Base-by-base conservation (phyloP, 2,329 filamentous ascomycete genomes). In the Diplodia corticola region DNA sequence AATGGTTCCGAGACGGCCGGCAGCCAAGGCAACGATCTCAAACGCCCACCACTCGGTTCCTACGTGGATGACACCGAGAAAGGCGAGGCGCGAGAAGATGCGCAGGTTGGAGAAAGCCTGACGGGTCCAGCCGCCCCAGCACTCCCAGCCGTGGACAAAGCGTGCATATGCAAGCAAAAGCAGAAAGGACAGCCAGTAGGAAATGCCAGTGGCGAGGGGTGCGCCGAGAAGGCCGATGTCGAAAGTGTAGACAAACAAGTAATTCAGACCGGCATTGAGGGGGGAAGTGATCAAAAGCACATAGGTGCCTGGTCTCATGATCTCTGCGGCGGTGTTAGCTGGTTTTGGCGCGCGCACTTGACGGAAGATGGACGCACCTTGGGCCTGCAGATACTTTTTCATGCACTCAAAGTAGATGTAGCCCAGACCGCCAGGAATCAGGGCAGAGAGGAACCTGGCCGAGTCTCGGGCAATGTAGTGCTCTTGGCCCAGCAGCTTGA, bases 31-130 rank as follows among this genome's bases (percentile, higher is more conserved):
- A 1, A 96, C 91, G 70, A 96, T 94, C 78, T 96, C 92, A 71
- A 96, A 96, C 0, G 92, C 93, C 92, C 92, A 96, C 92, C 92
- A 96, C 78, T 96, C 93, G 0, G 92, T 95, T 3, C 91, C 93
- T 5, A 96, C 91, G 69, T 96, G 92, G 3, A 96, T 79, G 49
- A 96, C 83, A 0, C 92, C 93, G 0, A 96, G 81, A 15, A 90
- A 77, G 0, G 92, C 91, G 3, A 96, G 86, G 10, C 88, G 86
- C 1, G 90, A 84, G 74, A 96, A 96, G 0, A 88, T 87, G 17
- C 85, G 79, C 17, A 91, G 81, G 71, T 93, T 90, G 1, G 84
- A 80, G n/a, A 91, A 74, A 1, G 89, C 89, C 55, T 83, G 84
- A 4, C 83, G 82, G 6, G 86, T 86, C 76, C 88, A 88, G 0